Conservation (phyloP, 306 rosid species). For the Trifolium subterraneum region DNA sequence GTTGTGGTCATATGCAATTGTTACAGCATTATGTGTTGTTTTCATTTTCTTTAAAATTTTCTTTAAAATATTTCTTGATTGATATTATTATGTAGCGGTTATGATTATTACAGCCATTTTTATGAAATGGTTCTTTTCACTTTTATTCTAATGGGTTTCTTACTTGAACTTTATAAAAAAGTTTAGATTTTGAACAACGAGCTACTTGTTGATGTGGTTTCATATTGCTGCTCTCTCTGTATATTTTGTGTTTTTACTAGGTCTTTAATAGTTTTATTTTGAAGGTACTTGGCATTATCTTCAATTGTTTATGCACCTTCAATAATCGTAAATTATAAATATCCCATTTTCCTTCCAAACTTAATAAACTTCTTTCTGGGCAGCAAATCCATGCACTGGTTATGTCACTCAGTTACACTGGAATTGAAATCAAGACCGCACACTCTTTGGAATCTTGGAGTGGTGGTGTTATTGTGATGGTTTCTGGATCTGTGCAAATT, state of each 20-base stretch:
- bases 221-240: neutral
- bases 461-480: slow-evolving; percentile 93
- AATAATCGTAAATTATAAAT: slow-evolving; percentile 23
- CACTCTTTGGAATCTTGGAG: slow-evolving; percentile 93
- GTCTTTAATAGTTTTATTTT: slow-evolving; percentile 17
- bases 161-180: neutral
- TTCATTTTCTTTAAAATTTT: neutral
- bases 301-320: slow-evolving; percentile 32
- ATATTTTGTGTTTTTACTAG: slow-evolving; percentile 16
- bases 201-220: slow-evolving; percentile 4
- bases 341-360: slow-evolving; percentile 1
- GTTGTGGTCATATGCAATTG: neutral
- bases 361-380: slow-evolving; percentile 38
- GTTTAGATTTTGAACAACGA: neutral
- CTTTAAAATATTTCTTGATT: neutral
- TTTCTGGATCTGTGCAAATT: slow-evolving; percentile 83
- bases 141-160: neutral
- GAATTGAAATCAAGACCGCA: slow-evolving; percentile 87
- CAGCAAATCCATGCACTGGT: slow-evolving; percentile 95
- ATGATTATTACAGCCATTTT: slow-evolving; percentile 11
- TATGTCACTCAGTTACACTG: slow-evolving; percentile 82
- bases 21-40: neutral
- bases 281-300: slow-evolving; percentile 8
- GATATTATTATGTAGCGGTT: neutral
- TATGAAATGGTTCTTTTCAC: slow-evolving; percentile 6